Evolutionary conservation across 352 stramenopile genomes (phyloP).

Genomic region (Pythium coloratum): DNA sequence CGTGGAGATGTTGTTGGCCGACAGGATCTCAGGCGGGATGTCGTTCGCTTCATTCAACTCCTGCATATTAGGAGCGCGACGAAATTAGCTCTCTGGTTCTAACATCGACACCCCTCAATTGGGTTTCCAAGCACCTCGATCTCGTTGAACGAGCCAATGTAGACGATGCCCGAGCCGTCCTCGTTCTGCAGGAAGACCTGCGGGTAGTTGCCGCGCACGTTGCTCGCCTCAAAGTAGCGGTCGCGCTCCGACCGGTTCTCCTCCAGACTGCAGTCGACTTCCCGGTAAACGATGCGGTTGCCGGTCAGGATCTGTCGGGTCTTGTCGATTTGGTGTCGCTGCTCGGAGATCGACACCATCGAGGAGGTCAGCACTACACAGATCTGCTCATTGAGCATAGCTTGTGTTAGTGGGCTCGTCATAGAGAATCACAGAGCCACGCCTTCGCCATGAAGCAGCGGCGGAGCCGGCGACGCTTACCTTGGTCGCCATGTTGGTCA

Average conservation of each 20-base stretch:
- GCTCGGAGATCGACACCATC: conserved; percentile 69
- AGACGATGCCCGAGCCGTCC: conserved; percentile 44
- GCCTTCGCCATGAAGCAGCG: neutral
- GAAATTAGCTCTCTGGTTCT: neutral
- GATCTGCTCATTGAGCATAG: neutral
- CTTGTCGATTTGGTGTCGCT: conserved; percentile 77
- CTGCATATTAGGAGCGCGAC: conserved; percentile 27
- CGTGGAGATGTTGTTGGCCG: conserved; percentile 76
- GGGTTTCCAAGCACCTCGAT: conserved; percentile 54
- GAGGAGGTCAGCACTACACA: conserved; percentile 79
- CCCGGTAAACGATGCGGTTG: conserved; percentile 69
- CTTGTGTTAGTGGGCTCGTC: neutral
- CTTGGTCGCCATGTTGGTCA: conserved; percentile 1
- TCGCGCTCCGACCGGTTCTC: conserved; percentile 77
- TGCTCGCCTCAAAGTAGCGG: conserved; percentile 74
- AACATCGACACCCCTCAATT: neutral
- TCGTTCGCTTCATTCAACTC: conserved; percentile 85
- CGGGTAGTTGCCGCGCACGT: conserved; percentile 82
- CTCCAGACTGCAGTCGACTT: conserved; percentile 81
- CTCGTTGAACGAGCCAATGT: conserved; percentile 80
- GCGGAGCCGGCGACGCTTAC: neutral
- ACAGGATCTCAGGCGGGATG: conserved; percentile 68
- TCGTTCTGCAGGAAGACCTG: conserved; percentile 81
- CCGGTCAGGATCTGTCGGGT: conserved; percentile 70
- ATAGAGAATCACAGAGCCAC: neutral